These are phyloP conservation scores for Clarireedia hainanense DNA, from an alignment of 2,329 filamentous ascomycete genomes.

Conservation along the genomic window DNA sequence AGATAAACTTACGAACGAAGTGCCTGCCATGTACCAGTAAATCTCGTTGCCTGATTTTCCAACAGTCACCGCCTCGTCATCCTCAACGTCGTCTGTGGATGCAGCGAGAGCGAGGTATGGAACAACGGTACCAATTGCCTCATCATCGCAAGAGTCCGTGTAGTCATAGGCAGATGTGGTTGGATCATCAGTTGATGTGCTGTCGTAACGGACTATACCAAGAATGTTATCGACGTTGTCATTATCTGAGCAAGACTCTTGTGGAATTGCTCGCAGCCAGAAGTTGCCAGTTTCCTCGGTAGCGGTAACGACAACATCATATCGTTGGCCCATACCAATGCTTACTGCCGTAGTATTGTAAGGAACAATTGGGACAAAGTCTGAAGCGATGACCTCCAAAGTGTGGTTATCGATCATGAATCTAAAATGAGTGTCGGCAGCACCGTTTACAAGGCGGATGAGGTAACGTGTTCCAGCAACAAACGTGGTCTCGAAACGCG, in stretches of 20 bases:
- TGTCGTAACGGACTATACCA: conserved; percentile 41
- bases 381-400: conserved; percentile 55
- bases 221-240: conserved; percentile 39
- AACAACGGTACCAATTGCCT: conserved; percentile 20
- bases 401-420: conserved; percentile 41
- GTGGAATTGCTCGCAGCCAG: conserved; percentile 49
- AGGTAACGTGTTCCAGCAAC: conserved; percentile 34
- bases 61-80: conserved; percentile 18
- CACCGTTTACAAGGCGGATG: conserved; percentile 38
- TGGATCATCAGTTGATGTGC: conserved; percentile 30
- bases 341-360: conserved; percentile 25
- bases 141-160: conserved; percentile 24
- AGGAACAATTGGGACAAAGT: conserved; percentile 35
- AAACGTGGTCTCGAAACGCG: conserved; percentile 28
- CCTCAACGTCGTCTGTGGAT: not conserved
- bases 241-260: conserved; percentile 49
- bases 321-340: conserved; percentile 46
- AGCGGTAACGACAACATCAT: conserved; percentile 36
- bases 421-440: conserved; percentile 37
- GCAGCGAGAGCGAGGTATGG: conserved; percentile 20
- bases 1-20: conserved; percentile 31
- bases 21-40: conserved; percentile 40
- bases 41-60: conserved; percentile 29
- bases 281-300: conserved; percentile 39
- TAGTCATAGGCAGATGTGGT: conserved; percentile 19